Base-by-base conservation (phyloP, 164 flowering plant genomes). In the Cinnamomum micranthum region DNA sequence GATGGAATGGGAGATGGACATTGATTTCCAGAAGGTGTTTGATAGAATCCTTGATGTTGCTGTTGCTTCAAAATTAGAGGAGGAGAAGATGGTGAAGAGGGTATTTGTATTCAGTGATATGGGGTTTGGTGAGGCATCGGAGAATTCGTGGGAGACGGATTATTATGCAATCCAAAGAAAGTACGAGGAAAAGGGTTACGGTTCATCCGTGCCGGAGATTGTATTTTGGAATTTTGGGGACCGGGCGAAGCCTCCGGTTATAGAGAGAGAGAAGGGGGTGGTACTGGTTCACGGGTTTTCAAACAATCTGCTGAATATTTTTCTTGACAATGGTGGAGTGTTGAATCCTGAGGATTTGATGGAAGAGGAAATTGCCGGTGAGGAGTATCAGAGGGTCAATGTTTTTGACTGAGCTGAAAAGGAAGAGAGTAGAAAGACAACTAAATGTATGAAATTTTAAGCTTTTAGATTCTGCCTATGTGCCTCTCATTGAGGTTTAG, bases 51-150 rank as follows among this genome's bases (percentile, higher is more conserved):
- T 83, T 47, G 50, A 67, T n/a, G 80, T 80, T 1, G 83, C 81
- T 0, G 24, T 71, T 2, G 25, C 59, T 0, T 80, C 72, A 20
- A 76, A 74, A 2, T 60, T 83, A 55, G 73, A 52, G 7, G 72
- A 66, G 55, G 82, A 80, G 2, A 27, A 82, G 67, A 78, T 86
- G 83, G 78, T 87, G 10, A 86, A 84, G 81, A 80, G 85, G 51
- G 51, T 89, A 0, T 79, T 89, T 59, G 92, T 89, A 20, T 89
- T 89, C 73, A 89, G 90, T 64, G 90, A 87, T 62, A 88, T 88
- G 92, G 92, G 87, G 63, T 88, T 88, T 66, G 88, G 87, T 35
- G 25, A 78, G 68, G 90, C 84, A 2, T 28, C 86, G 0, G 60
- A 33, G 20, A 72, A 78, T 22, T 2, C n/a, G 0, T 86, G 88